Conservation (phyloP, 371 early-diverging fungal genomes). For the Syncephalastrum sp. region DNA sequence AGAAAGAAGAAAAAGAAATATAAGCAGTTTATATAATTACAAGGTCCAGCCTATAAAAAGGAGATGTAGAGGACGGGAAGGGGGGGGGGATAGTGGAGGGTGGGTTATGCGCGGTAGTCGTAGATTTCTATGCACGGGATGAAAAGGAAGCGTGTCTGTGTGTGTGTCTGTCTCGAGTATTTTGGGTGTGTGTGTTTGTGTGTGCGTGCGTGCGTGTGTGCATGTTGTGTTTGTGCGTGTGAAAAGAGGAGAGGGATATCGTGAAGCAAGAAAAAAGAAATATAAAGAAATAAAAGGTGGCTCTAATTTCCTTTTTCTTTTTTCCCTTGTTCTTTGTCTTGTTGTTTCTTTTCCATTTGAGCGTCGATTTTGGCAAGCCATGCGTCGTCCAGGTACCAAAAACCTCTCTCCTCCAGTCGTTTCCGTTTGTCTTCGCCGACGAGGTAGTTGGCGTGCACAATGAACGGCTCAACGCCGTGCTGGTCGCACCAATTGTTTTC, state of each 20-base stretch:
- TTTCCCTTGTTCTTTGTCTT: slow-evolving; percentile 19
- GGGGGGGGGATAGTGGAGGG: not conserved
- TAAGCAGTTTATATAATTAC: slow-evolving; percentile 2
- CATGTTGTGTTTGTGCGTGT: not conserved
- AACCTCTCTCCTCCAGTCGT: slow-evolving; percentile 18
- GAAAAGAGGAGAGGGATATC: not conserved
- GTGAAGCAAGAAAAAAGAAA: not conserved
- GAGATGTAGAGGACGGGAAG: not conserved
- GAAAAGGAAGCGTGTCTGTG: not conserved
- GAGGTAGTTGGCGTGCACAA: slow-evolving; percentile 44
- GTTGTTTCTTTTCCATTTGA: slow-evolving; percentile 11
- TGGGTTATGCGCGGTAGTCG: not conserved
- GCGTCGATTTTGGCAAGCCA: slow-evolving; percentile 35
- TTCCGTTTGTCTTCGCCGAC: slow-evolving; percentile 54
- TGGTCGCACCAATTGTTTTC: slow-evolving; percentile 24
- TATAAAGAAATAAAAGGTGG: not conserved
- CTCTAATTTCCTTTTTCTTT: slow-evolving; percentile 13
- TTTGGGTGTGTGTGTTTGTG: not conserved
- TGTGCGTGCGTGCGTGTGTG: not conserved
- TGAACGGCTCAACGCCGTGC: slow-evolving; percentile 37
- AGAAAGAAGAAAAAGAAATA: too few relatives aligned
- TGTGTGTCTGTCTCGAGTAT: not conserved
- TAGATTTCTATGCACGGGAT: too few relatives aligned
- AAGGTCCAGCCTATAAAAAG: slow-evolving; percentile 8
- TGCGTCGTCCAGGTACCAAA: slow-evolving; percentile 44